phyloP scores from a whole-genome alignment of 2,329 filamentous ascomycete species.

The Alternaria tenuissima region DNA sequence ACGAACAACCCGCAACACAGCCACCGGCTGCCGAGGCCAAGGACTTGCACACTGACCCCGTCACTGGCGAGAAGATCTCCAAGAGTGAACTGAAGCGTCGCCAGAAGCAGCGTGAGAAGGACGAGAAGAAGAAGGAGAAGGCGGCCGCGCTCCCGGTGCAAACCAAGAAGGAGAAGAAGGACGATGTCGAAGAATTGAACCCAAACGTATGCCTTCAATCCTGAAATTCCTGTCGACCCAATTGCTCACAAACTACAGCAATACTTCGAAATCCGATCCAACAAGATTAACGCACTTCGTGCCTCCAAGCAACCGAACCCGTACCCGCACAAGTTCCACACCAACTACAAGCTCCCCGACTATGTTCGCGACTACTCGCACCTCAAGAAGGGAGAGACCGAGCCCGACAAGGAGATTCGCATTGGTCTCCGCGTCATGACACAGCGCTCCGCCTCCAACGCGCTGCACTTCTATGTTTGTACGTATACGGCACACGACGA shows the following conservation, averaged over 20 bases:
- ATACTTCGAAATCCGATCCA: slow-evolving; percentile 97
- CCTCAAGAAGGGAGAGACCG: slow-evolving; percentile 87
- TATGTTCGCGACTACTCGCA: slow-evolving; percentile 80
- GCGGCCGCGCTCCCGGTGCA: slow-evolving; percentile 71
- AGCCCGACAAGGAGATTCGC: slow-evolving; percentile 76
- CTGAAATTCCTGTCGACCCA: slow-evolving; percentile 35
- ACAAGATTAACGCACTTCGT: slow-evolving; percentile 78
- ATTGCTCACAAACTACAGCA: slow-evolving; percentile 59
- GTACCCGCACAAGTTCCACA: slow-evolving; percentile 90
- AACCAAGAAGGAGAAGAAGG: slow-evolving; percentile 65
- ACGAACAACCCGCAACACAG: slow-evolving; percentile 38
- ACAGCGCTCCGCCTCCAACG: slow-evolving; percentile 31
- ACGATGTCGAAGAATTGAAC: slow-evolving; percentile 75
- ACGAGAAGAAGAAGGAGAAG: slow-evolving; percentile 88
- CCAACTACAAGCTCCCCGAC: slow-evolving; percentile 81
- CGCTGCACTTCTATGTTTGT: slow-evolving; percentile 45
- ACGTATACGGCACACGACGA: neutral
- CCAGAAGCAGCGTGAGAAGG: slow-evolving; percentile 90
- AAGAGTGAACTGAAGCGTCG: slow-evolving; percentile 82
- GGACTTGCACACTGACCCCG: slow-evolving; percentile 87
- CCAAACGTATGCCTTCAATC: slow-evolving; percentile 65
- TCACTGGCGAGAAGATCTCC: slow-evolving; percentile 82
- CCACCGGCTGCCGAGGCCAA: slow-evolving; percentile 44
- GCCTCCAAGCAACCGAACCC: slow-evolving; percentile 78
- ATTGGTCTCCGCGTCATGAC: slow-evolving; percentile 85